phyloP scores from a whole-genome alignment of 2,329 filamentous ascomycete genomes.

The Mariannaea elegans region DNA sequence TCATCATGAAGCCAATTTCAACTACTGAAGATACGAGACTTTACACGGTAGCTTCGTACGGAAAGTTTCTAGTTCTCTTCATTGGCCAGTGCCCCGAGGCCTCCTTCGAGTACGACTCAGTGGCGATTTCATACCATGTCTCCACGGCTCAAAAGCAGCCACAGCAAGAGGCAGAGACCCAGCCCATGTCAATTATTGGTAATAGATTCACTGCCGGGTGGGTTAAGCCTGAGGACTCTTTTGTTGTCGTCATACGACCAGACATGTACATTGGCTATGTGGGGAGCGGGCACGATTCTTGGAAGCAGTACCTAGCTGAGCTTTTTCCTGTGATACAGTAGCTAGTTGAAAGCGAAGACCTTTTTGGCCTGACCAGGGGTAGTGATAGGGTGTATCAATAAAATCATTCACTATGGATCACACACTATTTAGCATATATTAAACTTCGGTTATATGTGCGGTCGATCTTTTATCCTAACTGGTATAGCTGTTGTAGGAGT shows the following conservation, averaged over 20 bases:
- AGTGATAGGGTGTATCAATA: not conserved
- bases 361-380: not conserved
- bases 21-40: conserved; percentile 36
- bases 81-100: conserved; percentile 22
- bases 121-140: conserved; percentile 21
- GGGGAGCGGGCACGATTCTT: conserved; percentile 36
- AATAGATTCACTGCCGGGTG: conserved; percentile 43
- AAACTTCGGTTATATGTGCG: too few relatives aligned
- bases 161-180: not conserved
- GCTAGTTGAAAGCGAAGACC: not conserved
- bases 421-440: too few relatives aligned
- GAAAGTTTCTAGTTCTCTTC: conserved; percentile 43
- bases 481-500: too few relatives aligned
- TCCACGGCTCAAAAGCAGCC: conserved; percentile 1
- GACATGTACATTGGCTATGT: conserved; percentile 53
- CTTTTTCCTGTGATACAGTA: conserved; percentile 16
- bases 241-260: conserved; percentile 46
- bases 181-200: not conserved
- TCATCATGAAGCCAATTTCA: conserved; percentile 35
- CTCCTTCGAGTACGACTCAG: conserved; percentile 9
- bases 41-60: conserved; percentile 45
- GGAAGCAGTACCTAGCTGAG: conserved; percentile 40
- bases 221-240: conserved; percentile 27
- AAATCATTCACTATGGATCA: too few relatives aligned
- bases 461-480: too few relatives aligned